Percentiles rank a stretch among this genome's conserved stretches.
Conservation (phyloP, 805 yeast species). For the Cyberlindnera xylosilytica region DNA sequence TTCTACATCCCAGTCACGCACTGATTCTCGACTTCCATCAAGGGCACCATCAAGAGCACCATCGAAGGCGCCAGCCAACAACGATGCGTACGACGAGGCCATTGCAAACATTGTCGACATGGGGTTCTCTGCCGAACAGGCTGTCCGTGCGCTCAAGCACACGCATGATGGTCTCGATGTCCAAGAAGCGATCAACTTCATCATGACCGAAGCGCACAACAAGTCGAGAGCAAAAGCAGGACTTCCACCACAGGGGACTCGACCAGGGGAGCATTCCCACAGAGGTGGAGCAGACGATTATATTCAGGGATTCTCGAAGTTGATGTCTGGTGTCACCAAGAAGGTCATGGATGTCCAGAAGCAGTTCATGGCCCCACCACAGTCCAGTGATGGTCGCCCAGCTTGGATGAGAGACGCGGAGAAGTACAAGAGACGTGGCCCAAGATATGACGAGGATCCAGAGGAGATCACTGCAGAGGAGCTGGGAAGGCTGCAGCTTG, state of each 20-base stretch:
- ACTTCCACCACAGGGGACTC: constrained; percentile 10
- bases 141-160: constrained; percentile 55
- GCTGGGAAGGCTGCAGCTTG: constrained; percentile 15
- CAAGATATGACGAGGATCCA: constrained; percentile 42
- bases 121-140: constrained; percentile 66
- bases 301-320: constrained; percentile 19
- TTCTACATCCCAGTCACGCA: background rate
- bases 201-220: constrained; percentile 59
- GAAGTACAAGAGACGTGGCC: constrained; percentile 36
- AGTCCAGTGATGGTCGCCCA: constrained; percentile 43
- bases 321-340: constrained; percentile 23
- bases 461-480: constrained; percentile 38
- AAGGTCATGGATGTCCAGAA: constrained; percentile 31
- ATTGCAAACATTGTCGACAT: constrained; percentile 74
- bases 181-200: constrained; percentile 59
- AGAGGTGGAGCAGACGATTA: constrained; percentile 17
- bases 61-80: background rate
- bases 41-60: background rate
- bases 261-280: background rate
- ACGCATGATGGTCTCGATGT: constrained; percentile 53
- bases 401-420: constrained; percentile 72
- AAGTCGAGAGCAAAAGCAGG: constrained; percentile 32
- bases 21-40: background rate
- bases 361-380: constrained; percentile 22
- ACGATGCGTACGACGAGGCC: constrained; percentile 40